These are phyloP conservation scores for Penicillium vulpinum DNA, from an alignment of 2,329 filamentous ascomycete genomes.

Conservation along the genomic window DNA sequence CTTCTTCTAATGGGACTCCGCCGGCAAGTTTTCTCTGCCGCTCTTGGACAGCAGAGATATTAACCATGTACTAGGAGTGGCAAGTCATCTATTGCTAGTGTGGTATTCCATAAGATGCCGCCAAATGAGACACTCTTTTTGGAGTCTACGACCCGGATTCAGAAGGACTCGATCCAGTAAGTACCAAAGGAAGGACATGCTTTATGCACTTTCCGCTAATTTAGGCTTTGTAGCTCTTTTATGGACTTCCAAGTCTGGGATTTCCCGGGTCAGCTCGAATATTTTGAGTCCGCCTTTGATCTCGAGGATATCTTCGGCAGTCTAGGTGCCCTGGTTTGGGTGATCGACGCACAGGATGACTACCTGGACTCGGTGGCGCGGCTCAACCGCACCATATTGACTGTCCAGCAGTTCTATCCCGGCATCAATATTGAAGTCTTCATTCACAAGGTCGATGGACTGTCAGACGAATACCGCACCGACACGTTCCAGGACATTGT, in stretches of 20 bases:
- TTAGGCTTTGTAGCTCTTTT: conserved; percentile 67
- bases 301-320: conserved; percentile 92
- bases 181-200: conserved; percentile 36
- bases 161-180: conserved; percentile 93
- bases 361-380: conserved; percentile 88
- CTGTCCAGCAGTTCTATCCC: conserved; percentile 83
- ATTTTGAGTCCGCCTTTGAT: conserved; percentile 85
- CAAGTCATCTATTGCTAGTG: conserved; percentile 97
- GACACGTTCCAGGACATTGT: conserved; percentile 97
- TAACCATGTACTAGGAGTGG: conserved; percentile 67
- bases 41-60: neutral
- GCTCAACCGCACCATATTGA: conserved; percentile 84
- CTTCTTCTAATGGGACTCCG: conserved; percentile 92
- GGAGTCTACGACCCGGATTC: conserved; percentile 89
- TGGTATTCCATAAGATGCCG: conserved; percentile 98
- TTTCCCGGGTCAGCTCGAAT: conserved; percentile 92
- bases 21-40: conserved; percentile 59
- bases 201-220: neutral
- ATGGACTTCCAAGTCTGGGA: conserved; percentile 99
- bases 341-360: conserved; percentile 97
- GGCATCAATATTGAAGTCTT: conserved; percentile 98
- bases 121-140: conserved; percentile 94
- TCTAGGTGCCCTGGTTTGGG: conserved; percentile 94
- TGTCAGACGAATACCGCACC: conserved; percentile 93
- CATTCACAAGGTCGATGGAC: conserved; percentile 97